Percentiles rank a stretch among this genome's conserved stretches.
Evolutionary conservation across 2,329 filamentous ascomycete species (phyloP).

Genomic region (Penicillium decumbens): DNA sequence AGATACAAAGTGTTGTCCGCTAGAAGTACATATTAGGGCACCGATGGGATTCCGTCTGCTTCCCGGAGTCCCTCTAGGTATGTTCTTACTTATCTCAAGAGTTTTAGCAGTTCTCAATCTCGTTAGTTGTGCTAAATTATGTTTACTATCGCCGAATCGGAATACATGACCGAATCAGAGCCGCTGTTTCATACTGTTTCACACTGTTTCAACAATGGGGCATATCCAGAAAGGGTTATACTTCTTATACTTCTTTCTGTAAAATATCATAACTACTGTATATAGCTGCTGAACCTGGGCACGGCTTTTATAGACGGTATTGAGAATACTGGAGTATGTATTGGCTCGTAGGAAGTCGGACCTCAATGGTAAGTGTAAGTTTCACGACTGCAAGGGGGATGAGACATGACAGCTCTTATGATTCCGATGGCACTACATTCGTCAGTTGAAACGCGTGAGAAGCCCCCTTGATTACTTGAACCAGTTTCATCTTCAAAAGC

Average conservation of each 20-base stretch:
- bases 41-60: not conserved
- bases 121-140: not conserved
- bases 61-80: not conserved
- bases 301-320: too few species aligned
- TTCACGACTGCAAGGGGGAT: not conserved
- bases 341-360: not conserved
- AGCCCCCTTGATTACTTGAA: slow-evolving; percentile 7
- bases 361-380: not conserved
- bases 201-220: not conserved
- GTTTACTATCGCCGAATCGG: not conserved
- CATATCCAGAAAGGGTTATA: not conserved
- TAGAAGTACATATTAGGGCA: not conserved
- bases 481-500: not conserved
- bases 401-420: not conserved
- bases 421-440: not conserved
- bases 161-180: not conserved
- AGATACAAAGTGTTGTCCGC: too few species aligned
- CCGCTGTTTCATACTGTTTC: not conserved
- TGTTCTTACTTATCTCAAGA: too few species aligned
- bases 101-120: not conserved
- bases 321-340: not conserved
- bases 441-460: slow-evolving; percentile 3
- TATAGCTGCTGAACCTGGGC: not conserved
- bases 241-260: not conserved
- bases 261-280: not conserved